Evolutionary conservation across 169 alveolate genomes (phyloP), one percentile per base, ranked within the genome.

Genomic region (Eimeria praecox): DNA sequence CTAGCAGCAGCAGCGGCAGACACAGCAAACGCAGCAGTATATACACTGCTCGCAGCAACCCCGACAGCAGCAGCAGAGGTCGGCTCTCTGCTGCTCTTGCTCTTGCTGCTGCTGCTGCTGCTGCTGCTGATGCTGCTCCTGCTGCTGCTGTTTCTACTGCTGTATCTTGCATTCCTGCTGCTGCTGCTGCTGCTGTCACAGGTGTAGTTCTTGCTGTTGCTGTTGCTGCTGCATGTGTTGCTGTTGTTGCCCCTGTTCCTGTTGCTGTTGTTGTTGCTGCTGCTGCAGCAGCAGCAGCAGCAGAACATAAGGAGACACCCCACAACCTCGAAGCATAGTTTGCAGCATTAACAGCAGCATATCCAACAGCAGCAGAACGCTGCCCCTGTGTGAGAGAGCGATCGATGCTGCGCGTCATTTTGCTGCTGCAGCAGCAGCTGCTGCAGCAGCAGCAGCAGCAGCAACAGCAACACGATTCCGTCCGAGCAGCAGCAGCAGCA

Each of bases 401-500:
- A 40, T 33, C 49, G 85, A 22, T 5, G 18, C 49, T 40, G 44
- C 85, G 85, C 85, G n/a, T 73, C 85, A 73, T 73, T 9, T 73
- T 73, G 85, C 75, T 64, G 75, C 75, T 12, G 75, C 75, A 24
- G 75, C 75, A 24, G 75, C 75, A 24, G 75, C 75, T 64, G 75
- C 75, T 12, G 75, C 75, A 64, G 75, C 75, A 64, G 75, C 75
- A 64, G 75, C 75, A 64, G 75, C 75, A 18, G 75, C 75, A 64
- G 75, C 89, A 78, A 56, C 89, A 78, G 89, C 89, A 38, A 42
- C 59, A 42, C n/a, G 33, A 78, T 27, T 6, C 40, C 44, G 14
- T 9, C 44, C 64, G 16, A 24, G 64, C 64, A 18, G 56, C 66
- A 78, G 89, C 89, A 78, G 89, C 89, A 78, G 86, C 86, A 75